These are phyloP conservation scores for Pythium vanterpoolii DNA, from an alignment of 352 stramenopile genomes.

Conservation along the genomic window DNA sequence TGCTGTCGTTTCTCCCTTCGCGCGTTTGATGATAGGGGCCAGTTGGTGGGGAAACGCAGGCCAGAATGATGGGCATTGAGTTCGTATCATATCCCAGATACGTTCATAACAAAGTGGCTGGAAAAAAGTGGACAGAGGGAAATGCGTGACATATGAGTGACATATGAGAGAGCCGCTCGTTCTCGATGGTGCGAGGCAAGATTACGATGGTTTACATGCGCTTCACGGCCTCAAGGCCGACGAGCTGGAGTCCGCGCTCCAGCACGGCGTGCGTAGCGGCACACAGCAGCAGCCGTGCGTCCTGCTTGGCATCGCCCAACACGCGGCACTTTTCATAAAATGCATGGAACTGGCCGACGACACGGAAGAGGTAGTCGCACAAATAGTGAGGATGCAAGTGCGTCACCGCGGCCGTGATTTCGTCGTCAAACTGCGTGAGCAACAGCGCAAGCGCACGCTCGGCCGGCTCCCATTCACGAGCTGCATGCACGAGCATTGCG, in stretches of 20 bases:
- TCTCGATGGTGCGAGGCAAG: no score
- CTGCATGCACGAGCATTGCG: constrained; percentile 39
- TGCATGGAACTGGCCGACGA: constrained; percentile 71
- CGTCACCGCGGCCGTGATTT: constrained; percentile 45
- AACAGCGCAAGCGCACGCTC: constrained; percentile 72
- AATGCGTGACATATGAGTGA: constrained; percentile 10
- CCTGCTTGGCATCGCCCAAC: constrained; percentile 53
- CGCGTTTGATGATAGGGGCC: constrained; percentile 3
- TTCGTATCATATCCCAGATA: not conserved
- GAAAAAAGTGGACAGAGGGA: not conserved
- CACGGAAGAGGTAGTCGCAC: constrained; percentile 81
- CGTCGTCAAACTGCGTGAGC: constrained; percentile 77
- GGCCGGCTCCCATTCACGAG: constrained; percentile 56
- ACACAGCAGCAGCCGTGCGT: constrained; percentile 69
- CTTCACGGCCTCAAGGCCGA: constrained; percentile 62
- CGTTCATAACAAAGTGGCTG: constrained; percentile 5
- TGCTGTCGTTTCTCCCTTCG: not conserved
- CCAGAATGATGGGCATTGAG: constrained; percentile 1
- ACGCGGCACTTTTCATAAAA: constrained; percentile 85
- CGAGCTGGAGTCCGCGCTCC: constrained; percentile 56
- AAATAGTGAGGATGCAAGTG: constrained; percentile 73
- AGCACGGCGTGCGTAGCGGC: constrained; percentile 71
- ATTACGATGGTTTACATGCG: constrained; percentile 86
- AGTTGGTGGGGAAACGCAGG: constrained; percentile 11
- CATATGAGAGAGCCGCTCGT: not conserved